Evolutionary conservation across 169 alveolate species (phyloP), one percentile per base, ranked within the genome.

Genomic region (Plasmodium coatneyi): DNA sequence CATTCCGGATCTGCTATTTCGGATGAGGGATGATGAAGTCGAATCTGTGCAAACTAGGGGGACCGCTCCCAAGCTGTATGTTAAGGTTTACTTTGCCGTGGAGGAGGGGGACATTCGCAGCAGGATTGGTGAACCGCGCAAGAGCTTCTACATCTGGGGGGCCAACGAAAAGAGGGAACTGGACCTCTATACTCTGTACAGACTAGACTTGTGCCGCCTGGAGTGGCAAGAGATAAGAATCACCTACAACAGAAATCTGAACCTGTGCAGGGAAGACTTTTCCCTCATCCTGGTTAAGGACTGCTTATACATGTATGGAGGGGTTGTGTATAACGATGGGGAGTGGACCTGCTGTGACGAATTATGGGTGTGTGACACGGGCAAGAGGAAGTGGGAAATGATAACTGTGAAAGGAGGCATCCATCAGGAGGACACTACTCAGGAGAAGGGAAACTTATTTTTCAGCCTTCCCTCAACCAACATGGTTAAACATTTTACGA

Each of bases 211-310:
- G 41, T 41, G 7, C 52, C 56, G 39, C 19, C 76, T 83, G 19
- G 43, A 83, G 34, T 83, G 92, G 92, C 60, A 83, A 2, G 74
- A 83, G 52, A 83, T 83, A 39, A 83, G 34, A 71, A 66, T 83
- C 39, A 83, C 92, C 2, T 71, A 83, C 9, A 83, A 83, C 78
- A 83, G 72, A 43, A 12, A 41, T 28, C 32, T 83, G 49, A 83
- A 83, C 54, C 1, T 71, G 14, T 71, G 49, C 41, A 83, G 92
- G 28, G 92, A 83, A 12, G 92, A 83, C 14, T 83, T 83, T n/a
- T 83, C 92, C 2, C 60, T 83, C 10, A 83, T 41, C 0, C 54
- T 83, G 34, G 5, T 41, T 19, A 83, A 70, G 74, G 36, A 83
- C 3, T 83, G 46, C 19, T 41, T 83, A 0, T 83, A 83, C 30